Percentiles rank a stretch among this genome's conserved stretches.
Conservation (phyloP, 257 asterid genomes). For the Solanum chmielewskii region DNA sequence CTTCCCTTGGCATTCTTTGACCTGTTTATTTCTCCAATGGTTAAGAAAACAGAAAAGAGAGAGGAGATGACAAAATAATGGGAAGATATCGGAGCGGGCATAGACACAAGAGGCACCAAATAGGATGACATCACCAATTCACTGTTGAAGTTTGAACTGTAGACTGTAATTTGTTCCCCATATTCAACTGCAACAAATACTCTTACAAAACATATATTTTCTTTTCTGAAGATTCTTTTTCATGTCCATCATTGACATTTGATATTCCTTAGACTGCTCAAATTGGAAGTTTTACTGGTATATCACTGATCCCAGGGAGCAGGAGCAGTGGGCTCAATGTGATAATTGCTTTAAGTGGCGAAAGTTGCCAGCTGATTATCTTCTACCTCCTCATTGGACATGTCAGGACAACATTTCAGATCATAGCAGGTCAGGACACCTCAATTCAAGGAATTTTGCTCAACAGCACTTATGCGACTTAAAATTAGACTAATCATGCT, state of each 20-base stretch:
- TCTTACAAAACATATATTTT: neutral
- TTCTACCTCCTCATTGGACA: constrained; percentile 86
- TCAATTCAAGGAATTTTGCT: neutral
- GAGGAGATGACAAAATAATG: neutral
- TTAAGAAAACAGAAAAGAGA: neutral
- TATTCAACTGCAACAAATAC: neutral
- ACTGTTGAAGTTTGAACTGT: neutral
- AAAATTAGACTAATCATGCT: neutral
- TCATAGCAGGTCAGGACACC: constrained; percentile 32
- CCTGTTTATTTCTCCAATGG: neutral
- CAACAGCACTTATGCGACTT: neutral
- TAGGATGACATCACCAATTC: neutral
- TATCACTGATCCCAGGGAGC: constrained; percentile 40
- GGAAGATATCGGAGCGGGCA: neutral
- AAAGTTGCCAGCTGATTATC: constrained; percentile 56
- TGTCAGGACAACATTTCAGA: constrained; percentile 56
- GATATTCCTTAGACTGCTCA: neutral
- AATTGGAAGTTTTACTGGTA: neutral
- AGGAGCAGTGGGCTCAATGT: constrained; percentile 93
- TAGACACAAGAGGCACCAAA: neutral
- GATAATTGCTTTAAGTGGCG: constrained; percentile 87
- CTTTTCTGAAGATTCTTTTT: neutral
- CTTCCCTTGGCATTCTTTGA: neutral
- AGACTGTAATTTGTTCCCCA: neutral
- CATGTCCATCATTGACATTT: neutral